These are phyloP conservation scores for Leccinum griseonigrum DNA, from an alignment of 1,284 basidiomycete genomes.

Conservation along the genomic window DNA sequence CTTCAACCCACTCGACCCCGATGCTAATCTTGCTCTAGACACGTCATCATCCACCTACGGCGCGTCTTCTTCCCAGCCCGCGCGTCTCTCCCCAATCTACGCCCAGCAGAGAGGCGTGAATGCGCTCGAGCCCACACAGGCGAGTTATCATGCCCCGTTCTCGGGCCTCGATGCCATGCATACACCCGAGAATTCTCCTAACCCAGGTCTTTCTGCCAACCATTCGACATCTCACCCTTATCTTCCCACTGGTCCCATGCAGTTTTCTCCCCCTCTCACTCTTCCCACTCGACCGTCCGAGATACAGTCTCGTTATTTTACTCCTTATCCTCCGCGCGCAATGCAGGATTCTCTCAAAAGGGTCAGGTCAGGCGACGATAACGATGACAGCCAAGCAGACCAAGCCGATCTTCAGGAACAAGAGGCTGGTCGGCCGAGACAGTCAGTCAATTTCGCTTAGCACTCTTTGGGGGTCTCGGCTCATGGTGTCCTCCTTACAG, in stretches of 20 bases:
- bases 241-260: constrained; percentile 29
- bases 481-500: constrained; percentile 25
- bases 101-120: constrained; percentile 7
- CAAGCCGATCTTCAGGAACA: constrained; percentile 23
- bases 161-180: constrained; percentile 6
- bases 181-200: constrained; percentile 16
- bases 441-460: constrained; percentile 12
- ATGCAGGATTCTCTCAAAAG: constrained; percentile 17
- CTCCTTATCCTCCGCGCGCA: not conserved
- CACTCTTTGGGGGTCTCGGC: not conserved
- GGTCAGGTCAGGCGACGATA: constrained; percentile 21
- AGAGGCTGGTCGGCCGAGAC: constrained; percentile 19
- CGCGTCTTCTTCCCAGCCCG: constrained; percentile 8
- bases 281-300: constrained; percentile 31
- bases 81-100: constrained; percentile 21
- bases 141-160: constrained; percentile 15
- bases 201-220: not conserved
- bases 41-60: constrained; percentile 19
- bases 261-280: constrained; percentile 29
- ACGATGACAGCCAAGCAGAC: constrained; percentile 24
- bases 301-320: constrained; percentile 29
- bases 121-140: constrained; percentile 11
- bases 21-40: constrained; percentile 14
- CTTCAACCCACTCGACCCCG: constrained; percentile 2
- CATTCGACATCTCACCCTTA: constrained; percentile 17